Conservation (phyloP, 768 basidiomycete species). For the Lactarius trivialis region DNA sequence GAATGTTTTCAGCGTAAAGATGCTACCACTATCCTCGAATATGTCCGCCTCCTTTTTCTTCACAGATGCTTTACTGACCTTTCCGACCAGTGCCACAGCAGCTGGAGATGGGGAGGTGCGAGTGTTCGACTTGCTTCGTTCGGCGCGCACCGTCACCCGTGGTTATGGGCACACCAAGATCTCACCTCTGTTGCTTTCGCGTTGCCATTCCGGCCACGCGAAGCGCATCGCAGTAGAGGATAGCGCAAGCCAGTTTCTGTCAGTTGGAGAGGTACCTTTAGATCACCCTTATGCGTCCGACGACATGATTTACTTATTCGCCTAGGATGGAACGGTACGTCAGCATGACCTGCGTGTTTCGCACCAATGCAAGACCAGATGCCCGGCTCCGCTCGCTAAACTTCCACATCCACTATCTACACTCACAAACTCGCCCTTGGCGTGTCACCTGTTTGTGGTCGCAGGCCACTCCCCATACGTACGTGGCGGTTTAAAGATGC, state of each 20-base stretch:
- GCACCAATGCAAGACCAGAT: conserved; percentile 57
- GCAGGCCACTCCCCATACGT: conserved; percentile 77
- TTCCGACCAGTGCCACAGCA: conserved; percentile 50
- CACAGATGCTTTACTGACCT: not conserved
- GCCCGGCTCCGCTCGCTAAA: conserved; percentile 66
- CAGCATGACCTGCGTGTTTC: conserved; percentile 77
- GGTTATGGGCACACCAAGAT: not conserved
- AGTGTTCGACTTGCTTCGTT: conserved; percentile 56
- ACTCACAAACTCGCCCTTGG: conserved; percentile 66
- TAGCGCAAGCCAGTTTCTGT: conserved; percentile 67
- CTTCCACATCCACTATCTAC: conserved; percentile 63
- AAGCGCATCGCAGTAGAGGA: conserved; percentile 79
- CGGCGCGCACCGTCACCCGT: not conserved
- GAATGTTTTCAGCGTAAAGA: conserved; percentile 82
- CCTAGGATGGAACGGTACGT: conserved; percentile 77
- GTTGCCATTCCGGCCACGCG: conserved; percentile 65
- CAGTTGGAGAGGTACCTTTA: conserved; percentile 61
- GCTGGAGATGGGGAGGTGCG: conserved; percentile 71
- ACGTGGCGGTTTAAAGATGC: conserved; percentile 28
- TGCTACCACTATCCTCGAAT: conserved; percentile 71
- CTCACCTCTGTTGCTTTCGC: conserved; percentile 39
- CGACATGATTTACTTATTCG: conserved; percentile 26
- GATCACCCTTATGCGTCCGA: conserved; percentile 25
- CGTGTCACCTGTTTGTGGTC: conserved; percentile 80
- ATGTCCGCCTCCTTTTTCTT: conserved; percentile 44